Evolutionary conservation across 345 rosid species (phyloP).

Genomic region (Cardiospermum halicacabum): DNA sequence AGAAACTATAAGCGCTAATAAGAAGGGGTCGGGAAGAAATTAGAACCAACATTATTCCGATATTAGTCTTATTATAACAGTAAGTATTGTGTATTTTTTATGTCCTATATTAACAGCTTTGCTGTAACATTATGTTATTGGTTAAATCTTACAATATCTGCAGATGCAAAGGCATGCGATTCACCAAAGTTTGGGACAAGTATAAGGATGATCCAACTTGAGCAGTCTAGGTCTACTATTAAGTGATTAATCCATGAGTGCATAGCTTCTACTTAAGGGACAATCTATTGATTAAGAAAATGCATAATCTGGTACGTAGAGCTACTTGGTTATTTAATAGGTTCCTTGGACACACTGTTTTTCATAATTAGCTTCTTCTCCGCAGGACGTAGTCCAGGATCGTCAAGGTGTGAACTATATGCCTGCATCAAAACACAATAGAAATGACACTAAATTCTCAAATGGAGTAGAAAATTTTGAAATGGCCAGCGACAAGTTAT

Average conservation of each 20-base stretch:
- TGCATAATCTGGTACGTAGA: no score
- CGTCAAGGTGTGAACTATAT: no score
- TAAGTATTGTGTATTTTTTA: slow-evolving; percentile 26
- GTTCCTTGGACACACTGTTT: no score
- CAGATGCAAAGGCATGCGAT: slow-evolving; percentile 67
- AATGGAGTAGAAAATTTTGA: no score
- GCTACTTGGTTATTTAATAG: no score
- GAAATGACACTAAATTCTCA: no score
- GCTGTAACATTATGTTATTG: background rate
- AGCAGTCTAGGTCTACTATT: slow-evolving; percentile 22
- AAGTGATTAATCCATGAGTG: slow-evolving; percentile 12
- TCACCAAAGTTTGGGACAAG: slow-evolving; percentile 62
- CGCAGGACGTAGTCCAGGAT: no score
- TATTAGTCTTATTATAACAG: slow-evolving; percentile 64
- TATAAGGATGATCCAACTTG: slow-evolving; percentile 60
- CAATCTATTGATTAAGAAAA: background rate
- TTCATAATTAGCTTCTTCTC: no score
- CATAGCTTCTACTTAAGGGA: background rate
- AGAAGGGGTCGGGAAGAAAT: slow-evolving; percentile 63
- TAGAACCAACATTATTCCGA: slow-evolving; percentile 42
- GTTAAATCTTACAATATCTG: background rate
- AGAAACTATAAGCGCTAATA: no score
- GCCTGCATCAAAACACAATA: no score
- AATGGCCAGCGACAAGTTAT: no score
- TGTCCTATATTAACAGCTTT: background rate